phyloP scores from a whole-genome alignment of 345 rosid species.

The Mangifera indica region DNA sequence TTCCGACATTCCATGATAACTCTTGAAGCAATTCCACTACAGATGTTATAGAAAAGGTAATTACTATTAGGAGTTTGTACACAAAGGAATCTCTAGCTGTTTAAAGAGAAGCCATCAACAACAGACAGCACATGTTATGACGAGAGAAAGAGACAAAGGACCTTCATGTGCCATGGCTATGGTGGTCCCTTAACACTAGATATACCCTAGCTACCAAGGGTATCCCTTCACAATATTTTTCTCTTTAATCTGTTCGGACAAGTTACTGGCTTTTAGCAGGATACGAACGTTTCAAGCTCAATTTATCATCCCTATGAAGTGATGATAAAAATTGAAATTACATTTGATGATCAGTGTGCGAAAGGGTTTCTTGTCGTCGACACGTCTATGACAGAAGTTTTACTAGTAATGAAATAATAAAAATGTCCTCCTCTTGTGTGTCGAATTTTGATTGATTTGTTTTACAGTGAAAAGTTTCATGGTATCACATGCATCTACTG shows the following conservation, averaged over 20 bases:
- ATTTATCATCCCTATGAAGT: neutral
- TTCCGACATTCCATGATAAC: neutral
- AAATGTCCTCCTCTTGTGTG: too few species aligned
- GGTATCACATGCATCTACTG: too few species aligned
- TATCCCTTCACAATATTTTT: neutral
- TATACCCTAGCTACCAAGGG: neutral
- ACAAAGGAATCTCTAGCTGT: conserved; percentile 13
- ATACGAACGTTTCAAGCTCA: neutral
- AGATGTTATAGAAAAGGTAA: neutral
- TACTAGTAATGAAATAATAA: too few species aligned
- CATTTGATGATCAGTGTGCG: too few species aligned
- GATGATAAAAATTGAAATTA: neutral
- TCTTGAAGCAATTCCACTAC: neutral
- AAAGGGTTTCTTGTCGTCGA: too few species aligned
- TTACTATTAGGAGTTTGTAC: neutral
- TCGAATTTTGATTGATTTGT: too few species aligned
- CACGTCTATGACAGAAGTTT: too few species aligned
- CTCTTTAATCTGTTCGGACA: neutral
- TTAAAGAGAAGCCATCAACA: neutral
- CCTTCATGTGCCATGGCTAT: conserved; percentile 24
- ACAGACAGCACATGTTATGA: conserved; percentile 15
- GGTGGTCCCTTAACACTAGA: conserved; percentile 16
- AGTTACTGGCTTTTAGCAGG: neutral
- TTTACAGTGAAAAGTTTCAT: too few species aligned
- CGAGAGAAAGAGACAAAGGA: conserved; percentile 23